Conservation (phyloP, 805 yeast species). For the Nakazawaea holstii region DNA sequence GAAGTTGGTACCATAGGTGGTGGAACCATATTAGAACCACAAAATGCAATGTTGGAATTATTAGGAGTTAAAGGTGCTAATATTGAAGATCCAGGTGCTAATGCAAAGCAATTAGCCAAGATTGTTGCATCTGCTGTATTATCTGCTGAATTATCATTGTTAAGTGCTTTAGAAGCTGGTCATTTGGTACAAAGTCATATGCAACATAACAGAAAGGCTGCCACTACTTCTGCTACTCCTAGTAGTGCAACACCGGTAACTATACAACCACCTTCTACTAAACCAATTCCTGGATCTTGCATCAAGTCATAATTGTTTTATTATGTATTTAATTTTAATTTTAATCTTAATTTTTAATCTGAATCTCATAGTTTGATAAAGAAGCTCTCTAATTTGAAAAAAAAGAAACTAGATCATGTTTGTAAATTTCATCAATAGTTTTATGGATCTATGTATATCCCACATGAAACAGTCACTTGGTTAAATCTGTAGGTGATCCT, state of each 20-base stretch:
- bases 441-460: too few species aligned
- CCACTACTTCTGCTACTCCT: slow-evolving; percentile 36
- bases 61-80: slow-evolving; percentile 96
- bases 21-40: slow-evolving; percentile 96
- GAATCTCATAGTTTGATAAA: neutral
- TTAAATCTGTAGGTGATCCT: too few species aligned
- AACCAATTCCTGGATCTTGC: slow-evolving; percentile 12
- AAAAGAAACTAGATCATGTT: neutral
- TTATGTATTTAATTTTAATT: neutral
- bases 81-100: slow-evolving; percentile 87
- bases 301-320: slow-evolving; percentile 7
- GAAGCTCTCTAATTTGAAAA: neutral
- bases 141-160: slow-evolving; percentile 92
- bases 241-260: slow-evolving; percentile 33
- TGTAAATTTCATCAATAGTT: too few species aligned
- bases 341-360: neutral
- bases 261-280: slow-evolving; percentile 14
- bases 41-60: slow-evolving; percentile 90
- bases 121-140: slow-evolving; percentile 91
- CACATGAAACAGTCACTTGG: too few species aligned
- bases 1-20: slow-evolving; percentile 99
- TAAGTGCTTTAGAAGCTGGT: slow-evolving; percentile 97
- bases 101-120: slow-evolving; percentile 89
- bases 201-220: slow-evolving; percentile 81
- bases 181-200: slow-evolving; percentile 97